Percentiles rank a stretch among this genome's conserved stretches.
Conservation (phyloP, 441 rosid genomes). For the Rhodomyrtus psidioides region DNA sequence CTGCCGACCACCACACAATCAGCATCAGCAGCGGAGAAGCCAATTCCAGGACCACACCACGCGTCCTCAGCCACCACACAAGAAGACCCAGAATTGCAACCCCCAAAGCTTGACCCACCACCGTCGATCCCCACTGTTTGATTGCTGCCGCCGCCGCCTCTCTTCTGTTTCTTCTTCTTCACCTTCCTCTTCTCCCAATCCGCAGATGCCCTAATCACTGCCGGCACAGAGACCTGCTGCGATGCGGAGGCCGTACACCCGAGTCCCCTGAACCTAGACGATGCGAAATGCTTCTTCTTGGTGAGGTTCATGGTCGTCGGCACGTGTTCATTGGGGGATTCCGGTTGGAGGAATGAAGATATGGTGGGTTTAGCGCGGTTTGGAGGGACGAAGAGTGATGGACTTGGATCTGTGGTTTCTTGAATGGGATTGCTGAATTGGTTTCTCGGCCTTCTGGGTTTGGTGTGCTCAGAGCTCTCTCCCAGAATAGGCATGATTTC, state of each 20-base stretch:
- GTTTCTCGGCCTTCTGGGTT: constrained; percentile 41
- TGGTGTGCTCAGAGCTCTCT: constrained; percentile 40
- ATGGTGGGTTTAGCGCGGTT: constrained; percentile 30
- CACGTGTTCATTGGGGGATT: not conserved
- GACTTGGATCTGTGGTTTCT: constrained; percentile 1
- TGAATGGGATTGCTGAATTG: constrained; percentile 14
- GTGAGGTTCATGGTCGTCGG: constrained; percentile 13
- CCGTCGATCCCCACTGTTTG: constrained; percentile 7
- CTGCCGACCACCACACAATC: constrained; percentile 58
- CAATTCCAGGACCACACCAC: constrained; percentile 82
- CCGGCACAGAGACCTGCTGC: constrained; percentile 78
- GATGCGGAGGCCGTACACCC: constrained; percentile 76
- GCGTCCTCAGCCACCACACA: constrained; percentile 58
- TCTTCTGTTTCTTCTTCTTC: constrained; percentile 36
- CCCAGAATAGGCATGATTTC: constrained; percentile 35
- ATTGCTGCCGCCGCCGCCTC: constrained; percentile 21
- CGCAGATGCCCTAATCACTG: constrained; percentile 65
- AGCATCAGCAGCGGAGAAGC: constrained; percentile 49
- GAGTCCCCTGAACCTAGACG: constrained; percentile 46
- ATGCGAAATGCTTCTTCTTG: constrained; percentile 46
- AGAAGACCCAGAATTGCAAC: constrained; percentile 4
- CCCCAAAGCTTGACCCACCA: not conserved
- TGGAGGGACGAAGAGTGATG: constrained; percentile 20
- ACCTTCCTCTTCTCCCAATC: constrained; percentile 60
- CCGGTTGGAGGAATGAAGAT: constrained; percentile 19